Evolutionary conservation across 1,284 basidiomycete genomes (phyloP).

Genomic region (Cryptococcus amylolentus): DNA sequence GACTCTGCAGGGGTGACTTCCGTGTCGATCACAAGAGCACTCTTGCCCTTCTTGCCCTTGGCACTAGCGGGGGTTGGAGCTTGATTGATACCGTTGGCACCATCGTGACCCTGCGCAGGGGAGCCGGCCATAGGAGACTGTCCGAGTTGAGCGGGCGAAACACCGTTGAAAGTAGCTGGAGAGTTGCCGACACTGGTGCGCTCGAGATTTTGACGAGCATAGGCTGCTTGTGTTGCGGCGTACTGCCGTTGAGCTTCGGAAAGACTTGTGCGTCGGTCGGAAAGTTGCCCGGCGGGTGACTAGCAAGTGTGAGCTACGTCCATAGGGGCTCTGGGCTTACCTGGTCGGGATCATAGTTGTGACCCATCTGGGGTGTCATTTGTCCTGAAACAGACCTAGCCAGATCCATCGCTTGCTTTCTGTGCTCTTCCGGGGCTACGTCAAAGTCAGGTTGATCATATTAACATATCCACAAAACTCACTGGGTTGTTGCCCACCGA

Average conservation of each 20-base stretch:
- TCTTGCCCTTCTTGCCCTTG: conserved; percentile 5
- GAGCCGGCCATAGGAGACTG: conserved; percentile 13
- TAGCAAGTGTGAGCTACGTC: not conserved
- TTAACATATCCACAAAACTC: conserved; percentile 4
- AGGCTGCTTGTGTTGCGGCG: conserved; percentile 19
- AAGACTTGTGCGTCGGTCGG: not conserved
- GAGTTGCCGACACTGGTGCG: conserved; percentile 13
- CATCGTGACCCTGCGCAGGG: conserved; percentile 5
- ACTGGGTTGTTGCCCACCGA: conserved; percentile 17
- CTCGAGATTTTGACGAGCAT: conserved; percentile 18
- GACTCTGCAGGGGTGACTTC: conserved; percentile 1
- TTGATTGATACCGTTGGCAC: conserved; percentile 9
- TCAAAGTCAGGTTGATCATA: too few species aligned
- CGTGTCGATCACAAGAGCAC: conserved; percentile 13
- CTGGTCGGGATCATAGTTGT: conserved; percentile 5
- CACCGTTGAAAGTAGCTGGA: conserved; percentile 15
- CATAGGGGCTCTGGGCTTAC: not conserved
- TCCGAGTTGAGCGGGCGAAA: conserved; percentile 21
- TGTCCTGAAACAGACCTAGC: conserved; percentile 17
- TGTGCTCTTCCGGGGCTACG: conserved; percentile 26
- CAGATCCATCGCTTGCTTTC: conserved; percentile 24
- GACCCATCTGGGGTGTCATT: conserved; percentile 4
- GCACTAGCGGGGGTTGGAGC: conserved; percentile 5
- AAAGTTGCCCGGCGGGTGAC: not conserved
- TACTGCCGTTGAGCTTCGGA: conserved; percentile 23